Base-by-base conservation (phyloP, 1,139 yeast species). In the Taiozyma sp. region DNA sequence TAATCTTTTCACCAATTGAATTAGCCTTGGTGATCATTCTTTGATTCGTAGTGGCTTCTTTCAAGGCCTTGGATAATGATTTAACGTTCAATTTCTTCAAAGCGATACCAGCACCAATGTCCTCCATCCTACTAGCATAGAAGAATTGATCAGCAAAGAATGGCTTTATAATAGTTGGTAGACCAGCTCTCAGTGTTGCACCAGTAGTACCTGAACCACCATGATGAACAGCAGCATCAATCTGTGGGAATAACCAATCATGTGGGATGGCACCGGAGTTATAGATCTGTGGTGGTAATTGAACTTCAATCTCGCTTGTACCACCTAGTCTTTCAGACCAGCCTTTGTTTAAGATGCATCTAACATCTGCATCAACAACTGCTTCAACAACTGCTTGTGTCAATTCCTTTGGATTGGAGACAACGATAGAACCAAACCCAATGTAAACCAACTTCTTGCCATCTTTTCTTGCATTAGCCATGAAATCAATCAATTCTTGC, bases 171-270 rank as follows among this genome's bases (percentile, higher is more conserved):
- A 91, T 79, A 0, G 96, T 88, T 0, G 98, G 97, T 34, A 87
- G 65, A 0, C 98, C 99, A 10, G 89, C 87, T 54, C 93, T 71
- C 50, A 91, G 66, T 3, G 95, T 79, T 0, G 97, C 97, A 11
- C 99, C 99, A 0, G 98, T 90, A 0, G 98, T 89, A 1, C 99
- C 99, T 0, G 96, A 86, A 0, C 99, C 99, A 40, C 99, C 99
- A 67, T 91, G 99, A 63, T 91, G 99, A 5, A 91, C 97, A 0
- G 96, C 96, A 0, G 93, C 97, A 68, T 91, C 97, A 43, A 93
- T 74, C 56, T 80, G 81, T 0, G 93, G 87, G 68, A 91, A 91
- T 44, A 91, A 71, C 98, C 98, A 93, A 66, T 90, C 97, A 65
- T 91, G 99, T 1, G 97, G 97, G 22, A 88, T 74, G 13, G 84